A percentile compares a stretch with the other conserved stretches of the same genome.
Conservation (phyloP, 129 eudicot species). For the Artemisia argyi region DNA sequence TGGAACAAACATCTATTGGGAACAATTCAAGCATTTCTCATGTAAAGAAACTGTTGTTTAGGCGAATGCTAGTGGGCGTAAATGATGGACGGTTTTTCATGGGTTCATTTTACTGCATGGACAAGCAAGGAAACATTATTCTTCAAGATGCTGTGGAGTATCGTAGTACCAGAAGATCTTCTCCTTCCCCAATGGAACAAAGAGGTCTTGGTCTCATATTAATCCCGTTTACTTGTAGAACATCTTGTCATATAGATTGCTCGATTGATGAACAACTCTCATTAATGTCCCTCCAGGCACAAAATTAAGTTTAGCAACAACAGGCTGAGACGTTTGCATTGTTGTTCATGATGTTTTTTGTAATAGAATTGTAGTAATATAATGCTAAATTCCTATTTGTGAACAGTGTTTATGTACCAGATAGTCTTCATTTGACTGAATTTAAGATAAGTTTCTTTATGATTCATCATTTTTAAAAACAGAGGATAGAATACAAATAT, state of each 20-base stretch:
- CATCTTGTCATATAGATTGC: constrained; percentile 83
- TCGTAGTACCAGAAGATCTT: constrained; percentile 66
- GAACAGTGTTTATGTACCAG: not conserved
- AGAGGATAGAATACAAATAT: not conserved
- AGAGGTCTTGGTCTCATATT: constrained; percentile 81
- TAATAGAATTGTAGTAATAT: not conserved
- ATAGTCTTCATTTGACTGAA: not conserved
- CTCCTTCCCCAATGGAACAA: constrained; percentile 88
- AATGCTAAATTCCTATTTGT: not conserved
- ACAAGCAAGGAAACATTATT: constrained; percentile 90
- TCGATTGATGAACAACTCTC: constrained; percentile 77
- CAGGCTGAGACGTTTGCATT: not conserved
- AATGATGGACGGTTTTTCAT: constrained; percentile 79
- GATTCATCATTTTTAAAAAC: not conserved
- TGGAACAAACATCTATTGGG: constrained; percentile 21
- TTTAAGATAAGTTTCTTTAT: not conserved
- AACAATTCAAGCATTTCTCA: constrained; percentile 33
- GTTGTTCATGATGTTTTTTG: not conserved
- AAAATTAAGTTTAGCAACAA: constrained; percentile 16
- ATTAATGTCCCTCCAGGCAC: constrained; percentile 51
- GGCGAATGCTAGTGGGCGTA: constrained; percentile 70
- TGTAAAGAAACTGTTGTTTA: constrained; percentile 61
- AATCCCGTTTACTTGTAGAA: constrained; percentile 75
- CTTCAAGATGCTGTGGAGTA: constrained; percentile 89
- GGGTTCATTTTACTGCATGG: constrained; percentile 81